These are phyloP conservation scores for Abrus precatorius DNA, from an alignment of 306 rosid species.

Conservation along the genomic window DNA sequence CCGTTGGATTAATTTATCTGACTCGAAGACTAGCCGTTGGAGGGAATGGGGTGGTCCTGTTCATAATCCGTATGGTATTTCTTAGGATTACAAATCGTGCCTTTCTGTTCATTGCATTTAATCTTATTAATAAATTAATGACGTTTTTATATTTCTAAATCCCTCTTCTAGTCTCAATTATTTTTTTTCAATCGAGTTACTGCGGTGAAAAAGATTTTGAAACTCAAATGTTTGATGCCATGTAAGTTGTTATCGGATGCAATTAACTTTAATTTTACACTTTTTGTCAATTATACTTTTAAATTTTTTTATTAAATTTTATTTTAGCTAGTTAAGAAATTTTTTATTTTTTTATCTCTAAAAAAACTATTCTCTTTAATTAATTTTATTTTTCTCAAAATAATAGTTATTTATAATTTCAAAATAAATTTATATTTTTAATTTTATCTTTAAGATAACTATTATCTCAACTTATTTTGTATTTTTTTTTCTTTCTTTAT, in stretches of 20 bases:
- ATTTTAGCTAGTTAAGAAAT: background rate
- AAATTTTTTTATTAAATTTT: background rate
- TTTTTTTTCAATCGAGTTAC: no score
- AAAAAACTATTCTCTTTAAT: no score
- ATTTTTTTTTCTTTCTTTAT: no score
- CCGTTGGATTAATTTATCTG: conserved; percentile 57
- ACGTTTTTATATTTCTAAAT: background rate
- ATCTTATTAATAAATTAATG: background rate
- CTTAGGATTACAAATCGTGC: background rate
- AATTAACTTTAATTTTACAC: background rate
- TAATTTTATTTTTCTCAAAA: no score
- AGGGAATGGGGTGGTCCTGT: background rate
- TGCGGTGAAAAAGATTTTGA: background rate
- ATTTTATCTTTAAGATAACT: no score
- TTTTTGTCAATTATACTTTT: background rate
- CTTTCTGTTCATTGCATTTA: background rate
- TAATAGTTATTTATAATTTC: no score
- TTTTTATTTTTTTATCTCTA: no score
- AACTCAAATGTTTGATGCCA: background rate
- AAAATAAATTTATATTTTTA: no score
- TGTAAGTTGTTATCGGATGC: background rate
- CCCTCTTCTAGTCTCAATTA: background rate
- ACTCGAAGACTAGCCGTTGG: conserved; percentile 55
- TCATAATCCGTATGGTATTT: background rate
- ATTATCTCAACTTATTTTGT: no score